phyloP scores from a whole-genome alignment of 352 stramenopile species.

The Phytophthora ohioensis region DNA sequence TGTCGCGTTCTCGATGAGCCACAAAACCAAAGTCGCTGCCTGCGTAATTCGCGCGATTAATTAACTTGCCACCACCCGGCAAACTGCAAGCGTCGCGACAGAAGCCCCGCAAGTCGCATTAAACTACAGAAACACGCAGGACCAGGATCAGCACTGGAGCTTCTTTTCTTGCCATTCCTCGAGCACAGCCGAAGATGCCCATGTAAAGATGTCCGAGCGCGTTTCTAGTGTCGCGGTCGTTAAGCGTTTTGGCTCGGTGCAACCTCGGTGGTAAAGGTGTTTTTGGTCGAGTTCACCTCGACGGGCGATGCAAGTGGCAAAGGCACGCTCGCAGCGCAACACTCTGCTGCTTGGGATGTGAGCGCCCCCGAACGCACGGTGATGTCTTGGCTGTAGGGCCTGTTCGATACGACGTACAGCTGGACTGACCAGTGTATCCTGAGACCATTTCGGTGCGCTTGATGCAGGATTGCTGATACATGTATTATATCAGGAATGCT shows the following conservation, averaged over 20 bases:
- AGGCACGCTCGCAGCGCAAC: background rate
- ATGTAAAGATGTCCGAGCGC: conserved; percentile 38
- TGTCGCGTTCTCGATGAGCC: conserved; percentile 3
- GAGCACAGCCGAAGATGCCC: conserved; percentile 39
- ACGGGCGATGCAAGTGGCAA: background rate
- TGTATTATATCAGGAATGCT: background rate
- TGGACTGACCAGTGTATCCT: conserved; percentile 27
- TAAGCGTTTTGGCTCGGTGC: conserved; percentile 14
- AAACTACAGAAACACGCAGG: conserved; percentile 34
- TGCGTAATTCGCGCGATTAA: conserved; percentile 10
- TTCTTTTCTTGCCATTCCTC: conserved; percentile 24
- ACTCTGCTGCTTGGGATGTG: background rate
- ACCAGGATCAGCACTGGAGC: conserved; percentile 19
- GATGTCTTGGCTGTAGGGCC: background rate
- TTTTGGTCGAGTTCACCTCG: conserved; percentile 1
- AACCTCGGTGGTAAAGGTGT: conserved; percentile 30
- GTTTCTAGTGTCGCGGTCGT: conserved; percentile 34
- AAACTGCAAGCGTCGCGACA: conserved; percentile 5
- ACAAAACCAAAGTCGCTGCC: background rate
- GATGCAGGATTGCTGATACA: conserved; percentile 13
- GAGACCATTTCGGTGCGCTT: conserved; percentile 18
- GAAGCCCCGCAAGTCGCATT: conserved; percentile 12
- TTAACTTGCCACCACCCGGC: background rate
- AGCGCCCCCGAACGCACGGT: background rate
- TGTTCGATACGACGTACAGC: conserved; percentile 21